Conservation (phyloP, 2,329 filamentous ascomycete species). For the Talaromyces sp. region DNA sequence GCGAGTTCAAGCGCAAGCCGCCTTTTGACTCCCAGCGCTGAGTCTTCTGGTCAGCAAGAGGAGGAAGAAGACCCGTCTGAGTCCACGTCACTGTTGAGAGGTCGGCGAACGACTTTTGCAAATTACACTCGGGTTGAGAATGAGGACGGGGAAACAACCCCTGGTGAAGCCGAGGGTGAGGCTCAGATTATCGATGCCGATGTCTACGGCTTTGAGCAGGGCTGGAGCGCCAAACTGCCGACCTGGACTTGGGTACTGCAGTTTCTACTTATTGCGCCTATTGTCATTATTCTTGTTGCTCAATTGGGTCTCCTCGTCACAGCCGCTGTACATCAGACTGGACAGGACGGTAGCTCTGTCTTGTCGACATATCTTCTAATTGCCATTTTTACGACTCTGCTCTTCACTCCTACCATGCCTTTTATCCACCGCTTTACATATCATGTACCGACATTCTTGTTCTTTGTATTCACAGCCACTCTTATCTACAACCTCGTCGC, state of each 20-base stretch:
- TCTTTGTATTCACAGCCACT: conserved; percentile 67
- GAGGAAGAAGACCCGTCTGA: conserved; percentile 43
- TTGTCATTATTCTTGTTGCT: conserved; percentile 69
- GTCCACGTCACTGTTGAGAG: conserved; percentile 52
- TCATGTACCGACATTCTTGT: conserved; percentile 72
- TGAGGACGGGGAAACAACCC: conserved; percentile 19
- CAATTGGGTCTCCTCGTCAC: conserved; percentile 71
- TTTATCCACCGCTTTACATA: conserved; percentile 83
- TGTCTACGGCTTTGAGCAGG: conserved; percentile 68
- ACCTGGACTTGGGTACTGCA: conserved; percentile 86
- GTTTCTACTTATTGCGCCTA: conserved; percentile 71
- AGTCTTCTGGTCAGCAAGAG: conserved; percentile 33
- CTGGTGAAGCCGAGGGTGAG: conserved; percentile 21
- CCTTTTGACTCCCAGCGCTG: conserved; percentile 38
- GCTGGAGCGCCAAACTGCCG: conserved; percentile 75
- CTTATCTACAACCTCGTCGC: conserved; percentile 79
- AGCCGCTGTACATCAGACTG: conserved; percentile 71
- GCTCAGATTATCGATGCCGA: conserved; percentile 26
- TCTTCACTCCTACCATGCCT: conserved; percentile 71
- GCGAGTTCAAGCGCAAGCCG: conserved; percentile 34
- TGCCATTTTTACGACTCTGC: conserved; percentile 61
- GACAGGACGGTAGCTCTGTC: conserved; percentile 71
- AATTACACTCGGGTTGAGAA: conserved; percentile 42
- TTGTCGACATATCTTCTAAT: conserved; percentile 68
- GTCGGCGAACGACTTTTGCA: conserved; percentile 50